Evolutionary conservation across 2,329 filamentous ascomycete genomes (phyloP).

Genomic region (Nigrospora oryzae): DNA sequence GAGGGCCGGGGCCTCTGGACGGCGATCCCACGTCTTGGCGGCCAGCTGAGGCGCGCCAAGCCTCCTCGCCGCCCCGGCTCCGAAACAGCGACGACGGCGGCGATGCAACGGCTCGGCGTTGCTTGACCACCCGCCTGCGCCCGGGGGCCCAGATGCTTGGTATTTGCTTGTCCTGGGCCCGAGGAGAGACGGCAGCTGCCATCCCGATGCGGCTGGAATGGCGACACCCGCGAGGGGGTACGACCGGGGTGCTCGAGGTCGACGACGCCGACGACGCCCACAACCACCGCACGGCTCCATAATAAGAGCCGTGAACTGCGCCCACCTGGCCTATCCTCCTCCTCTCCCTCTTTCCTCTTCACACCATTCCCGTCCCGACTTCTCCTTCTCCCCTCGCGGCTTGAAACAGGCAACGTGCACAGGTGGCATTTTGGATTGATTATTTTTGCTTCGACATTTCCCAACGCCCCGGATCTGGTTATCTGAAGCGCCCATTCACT

Average conservation of each 20-base stretch:
- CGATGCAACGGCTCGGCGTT: conserved; percentile 1
- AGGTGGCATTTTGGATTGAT: conserved; percentile 8
- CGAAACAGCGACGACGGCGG: neutral
- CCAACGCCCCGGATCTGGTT: conserved; percentile 6
- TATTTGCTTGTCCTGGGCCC: neutral
- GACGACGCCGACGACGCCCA: too few relatives aligned
- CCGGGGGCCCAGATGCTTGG: conserved; percentile 2
- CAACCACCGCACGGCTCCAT: too few relatives aligned
- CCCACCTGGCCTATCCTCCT: neutral
- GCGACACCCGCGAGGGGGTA: too few relatives aligned
- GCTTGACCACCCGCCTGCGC: neutral
- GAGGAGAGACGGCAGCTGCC: neutral
- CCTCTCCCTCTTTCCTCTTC: neutral
- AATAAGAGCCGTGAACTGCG: too few relatives aligned
- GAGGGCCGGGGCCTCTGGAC: neutral
- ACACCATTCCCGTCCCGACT: neutral
- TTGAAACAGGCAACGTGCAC: conserved; percentile 10
- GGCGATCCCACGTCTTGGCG: conserved; percentile 17
- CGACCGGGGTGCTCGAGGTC: too few relatives aligned
- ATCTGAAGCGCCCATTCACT: conserved; percentile 5
- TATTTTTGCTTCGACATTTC: conserved; percentile 3
- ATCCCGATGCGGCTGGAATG: neutral
- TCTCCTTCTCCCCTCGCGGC: conserved; percentile 3
- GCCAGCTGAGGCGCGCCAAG: conserved; percentile 14
- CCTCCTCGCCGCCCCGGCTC: conserved; percentile 5